Evolutionary conservation across 345 rosid species (phyloP), one percentile per base, ranked within the genome.

Genomic region (Streptanthus diversifolius): DNA sequence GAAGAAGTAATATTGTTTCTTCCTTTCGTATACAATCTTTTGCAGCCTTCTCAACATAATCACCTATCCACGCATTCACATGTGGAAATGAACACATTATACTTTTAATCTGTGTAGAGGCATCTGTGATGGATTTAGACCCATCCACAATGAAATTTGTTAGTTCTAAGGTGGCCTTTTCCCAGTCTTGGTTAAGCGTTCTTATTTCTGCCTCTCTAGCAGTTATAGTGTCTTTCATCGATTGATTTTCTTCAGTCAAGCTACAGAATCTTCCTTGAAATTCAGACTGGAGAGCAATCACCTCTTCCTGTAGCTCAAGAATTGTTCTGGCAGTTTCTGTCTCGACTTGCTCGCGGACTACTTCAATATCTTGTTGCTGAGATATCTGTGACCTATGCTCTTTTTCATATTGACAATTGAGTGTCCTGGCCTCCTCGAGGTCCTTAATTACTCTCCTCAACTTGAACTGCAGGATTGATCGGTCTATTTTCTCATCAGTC

Each of bases 51-150:
- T 84, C 88, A 74, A 90, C 85, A 76, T 89, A 76, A 78, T 85
- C 92, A 70, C 83, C 77, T 62, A 89, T 82, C 79, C 76, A 78
- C 66, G 63, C 78, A 73, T 84, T 86, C 71, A 77, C 80, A 81
- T 82, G 83, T 59, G 97, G 96, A 85, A 90, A 87, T 43, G 88
- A 87, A 75, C 82, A 68, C 3, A 80, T 79, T 70, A 93, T 87
- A 74, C 78, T 87, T 77, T 71, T 87, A 77, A 90, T 78, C 66
- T 86, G 87, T 44, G 79, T 43, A 29, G 93, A 89, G 61, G 93
- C 98, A 80, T 84, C 92, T 70, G 80, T 83, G 55, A 93, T 89
- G 60, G 96, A 93, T 80, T 85, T 89, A 73, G 96, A 89, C 72
- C 98, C 92, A 77, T 89, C 92, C 22, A 84, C 59, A 43, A 93